Conservation (phyloP, 495 filamentous ascomycete genomes). For the Penicillium arizonense region DNA sequence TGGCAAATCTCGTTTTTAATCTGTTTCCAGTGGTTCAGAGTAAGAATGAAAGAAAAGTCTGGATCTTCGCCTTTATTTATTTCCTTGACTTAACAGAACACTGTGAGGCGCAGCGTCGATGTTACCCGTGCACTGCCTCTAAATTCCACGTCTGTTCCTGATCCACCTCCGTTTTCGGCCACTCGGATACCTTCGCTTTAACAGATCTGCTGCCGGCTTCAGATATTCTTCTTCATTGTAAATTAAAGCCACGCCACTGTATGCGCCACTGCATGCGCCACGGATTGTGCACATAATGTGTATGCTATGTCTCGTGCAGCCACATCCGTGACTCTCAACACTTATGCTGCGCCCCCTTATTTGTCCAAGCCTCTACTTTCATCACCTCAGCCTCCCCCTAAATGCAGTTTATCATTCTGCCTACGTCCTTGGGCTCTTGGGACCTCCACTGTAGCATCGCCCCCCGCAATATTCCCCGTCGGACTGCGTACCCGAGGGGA, state of each 20-base stretch:
- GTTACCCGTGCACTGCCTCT: conserved; percentile 1
- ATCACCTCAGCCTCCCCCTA: too few relatives aligned
- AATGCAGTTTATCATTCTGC: conserved; percentile 3
- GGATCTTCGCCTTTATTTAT: not conserved
- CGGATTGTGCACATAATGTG: not conserved
- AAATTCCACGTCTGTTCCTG: conserved; percentile 1
- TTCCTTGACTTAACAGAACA: not conserved
- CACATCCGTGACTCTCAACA: conserved; percentile 3
- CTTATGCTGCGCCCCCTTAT: conserved; percentile 1
- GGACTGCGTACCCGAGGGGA: not conserved
- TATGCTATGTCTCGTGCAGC: not conserved
- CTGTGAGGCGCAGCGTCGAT: not conserved
- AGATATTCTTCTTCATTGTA: too few relatives aligned
- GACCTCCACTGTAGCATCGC: conserved; percentile 4
- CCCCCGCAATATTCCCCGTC: not conserved
- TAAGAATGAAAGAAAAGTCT: not conserved
- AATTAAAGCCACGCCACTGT: too few relatives aligned
- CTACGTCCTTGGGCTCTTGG: not conserved
- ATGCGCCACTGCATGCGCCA: conserved; percentile 1
- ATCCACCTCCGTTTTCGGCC: conserved; percentile 1
- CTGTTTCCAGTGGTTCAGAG: too few relatives aligned
- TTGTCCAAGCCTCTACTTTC: not conserved
- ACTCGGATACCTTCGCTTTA: not conserved
- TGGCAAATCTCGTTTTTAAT: too few relatives aligned
- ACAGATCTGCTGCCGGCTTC: too few relatives aligned